These are phyloP conservation scores for Acacia acuminata DNA, from an alignment of 306 rosid species.

Conservation along the genomic window DNA sequence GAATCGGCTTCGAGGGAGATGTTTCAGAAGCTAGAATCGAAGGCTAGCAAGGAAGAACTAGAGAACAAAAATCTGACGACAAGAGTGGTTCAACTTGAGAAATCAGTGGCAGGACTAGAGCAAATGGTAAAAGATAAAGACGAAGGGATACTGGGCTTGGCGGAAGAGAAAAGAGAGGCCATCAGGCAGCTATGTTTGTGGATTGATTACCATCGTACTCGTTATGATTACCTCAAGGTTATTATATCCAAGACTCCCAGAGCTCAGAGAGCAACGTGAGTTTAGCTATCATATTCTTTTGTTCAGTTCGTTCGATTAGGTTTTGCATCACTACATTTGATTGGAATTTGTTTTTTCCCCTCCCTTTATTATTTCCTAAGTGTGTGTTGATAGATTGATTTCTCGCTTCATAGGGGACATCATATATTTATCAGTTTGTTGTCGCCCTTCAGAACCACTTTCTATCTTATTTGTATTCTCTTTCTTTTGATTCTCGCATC, in stretches of 20 bases:
- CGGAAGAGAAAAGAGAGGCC: conserved; percentile 95
- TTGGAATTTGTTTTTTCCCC: conserved; percentile 32
- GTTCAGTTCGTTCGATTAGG: conserved; percentile 25
- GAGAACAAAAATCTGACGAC: conserved; percentile 63
- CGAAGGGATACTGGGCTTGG: conserved; percentile 55
- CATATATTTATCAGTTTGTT: conserved; percentile 15
- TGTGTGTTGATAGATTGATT: conserved; percentile 36
- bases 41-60: conserved; percentile 54
- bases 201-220: conserved; percentile 86
- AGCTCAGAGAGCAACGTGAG: conserved; percentile 61
- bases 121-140: conserved; percentile 71
- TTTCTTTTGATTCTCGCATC: not conserved
- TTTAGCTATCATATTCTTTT: conserved; percentile 12
- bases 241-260: conserved; percentile 54
- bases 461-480: not conserved
- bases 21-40: conserved; percentile 55
- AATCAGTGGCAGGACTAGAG: conserved; percentile 64
- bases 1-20: conserved; percentile 42
- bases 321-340: conserved; percentile 18
- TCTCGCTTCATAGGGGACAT: conserved; percentile 20
- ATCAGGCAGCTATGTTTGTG: conserved; percentile 90
- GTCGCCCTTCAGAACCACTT: not conserved
- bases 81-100: conserved; percentile 58
- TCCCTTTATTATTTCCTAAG: not conserved
- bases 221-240: conserved; percentile 75